phyloP scores from a whole-genome alignment of 2,329 filamentous ascomycete genomes.

The Cordyceps farinosa region DNA sequence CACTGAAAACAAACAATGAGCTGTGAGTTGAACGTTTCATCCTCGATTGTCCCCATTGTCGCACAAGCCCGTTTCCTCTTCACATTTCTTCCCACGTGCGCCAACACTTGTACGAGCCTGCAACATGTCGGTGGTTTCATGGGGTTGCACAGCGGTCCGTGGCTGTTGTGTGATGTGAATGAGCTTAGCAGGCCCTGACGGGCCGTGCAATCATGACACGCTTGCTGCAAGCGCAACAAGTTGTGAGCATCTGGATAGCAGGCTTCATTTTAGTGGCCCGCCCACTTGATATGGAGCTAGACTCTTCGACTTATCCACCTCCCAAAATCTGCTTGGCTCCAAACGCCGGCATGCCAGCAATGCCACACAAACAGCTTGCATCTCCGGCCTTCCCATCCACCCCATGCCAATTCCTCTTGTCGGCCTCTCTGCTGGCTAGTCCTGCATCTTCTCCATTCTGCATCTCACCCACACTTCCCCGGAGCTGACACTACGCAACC shows the following conservation, averaged over 20 bases:
- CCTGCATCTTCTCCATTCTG: neutral
- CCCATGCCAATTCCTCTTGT: neutral
- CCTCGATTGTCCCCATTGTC: neutral
- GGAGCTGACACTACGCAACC: neutral
- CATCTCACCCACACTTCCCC: neutral
- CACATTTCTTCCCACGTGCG: neutral
- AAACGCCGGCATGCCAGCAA: neutral
- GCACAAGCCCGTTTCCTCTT: neutral
- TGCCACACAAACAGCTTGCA: neutral
- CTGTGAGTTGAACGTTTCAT: conserved; percentile 11
- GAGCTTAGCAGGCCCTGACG: no score
- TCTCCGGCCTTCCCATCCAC: neutral
- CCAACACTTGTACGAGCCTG: neutral
- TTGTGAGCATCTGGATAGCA: no score
- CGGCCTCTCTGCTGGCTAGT: neutral
- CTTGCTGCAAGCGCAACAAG: neutral
- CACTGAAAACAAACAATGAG: conserved; percentile 13
- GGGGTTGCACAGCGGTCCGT: neutral
- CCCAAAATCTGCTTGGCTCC: neutral
- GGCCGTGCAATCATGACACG: neutral
- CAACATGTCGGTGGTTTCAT: neutral
- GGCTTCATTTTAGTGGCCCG: neutral
- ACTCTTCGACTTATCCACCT: conserved; percentile 2
- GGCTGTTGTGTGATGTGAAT: no score
- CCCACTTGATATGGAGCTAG: neutral